Evolutionary conservation across 176 grass and related monocot species (phyloP).

Genomic region (Chrysopogon serrulatus): DNA sequence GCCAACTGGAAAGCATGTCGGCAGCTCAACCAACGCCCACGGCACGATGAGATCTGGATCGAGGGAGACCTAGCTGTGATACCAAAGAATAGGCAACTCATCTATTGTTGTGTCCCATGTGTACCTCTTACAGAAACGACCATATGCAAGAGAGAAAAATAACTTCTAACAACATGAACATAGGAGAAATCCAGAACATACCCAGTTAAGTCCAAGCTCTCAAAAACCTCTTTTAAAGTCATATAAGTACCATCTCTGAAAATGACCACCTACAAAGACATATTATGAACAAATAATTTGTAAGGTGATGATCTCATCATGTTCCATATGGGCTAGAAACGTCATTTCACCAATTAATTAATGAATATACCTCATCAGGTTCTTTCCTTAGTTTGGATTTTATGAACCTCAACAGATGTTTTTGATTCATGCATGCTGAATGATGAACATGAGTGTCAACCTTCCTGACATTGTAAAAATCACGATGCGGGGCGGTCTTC

Average conservation of each 20-base stretch:
- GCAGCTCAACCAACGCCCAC: neutral
- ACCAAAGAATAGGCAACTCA: neutral
- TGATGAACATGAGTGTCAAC: constrained; percentile 99
- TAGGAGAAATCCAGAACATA: constrained; percentile 31
- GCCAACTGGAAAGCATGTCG: neutral
- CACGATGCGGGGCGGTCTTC: constrained; percentile 95
- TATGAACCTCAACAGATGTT: constrained; percentile 92
- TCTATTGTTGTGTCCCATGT: neutral
- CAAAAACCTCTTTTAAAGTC: constrained; percentile 98
- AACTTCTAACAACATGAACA: neutral
- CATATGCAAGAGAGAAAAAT: neutral
- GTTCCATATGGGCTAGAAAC: neutral
- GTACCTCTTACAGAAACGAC: neutral
- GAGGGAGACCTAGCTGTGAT: neutral
- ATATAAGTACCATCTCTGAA: constrained; percentile 98
- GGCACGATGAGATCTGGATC: neutral
- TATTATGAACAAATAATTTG: constrained; percentile 19
- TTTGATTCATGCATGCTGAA: constrained; percentile 99
- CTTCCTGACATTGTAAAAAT: constrained; percentile 99
- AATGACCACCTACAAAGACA: constrained; percentile 81
- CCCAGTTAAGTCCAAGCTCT: constrained; percentile 99
- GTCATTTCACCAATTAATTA: neutral
- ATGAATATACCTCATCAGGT: constrained; percentile 81
- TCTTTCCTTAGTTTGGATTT: constrained; percentile 97
- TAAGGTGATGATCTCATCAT: constrained; percentile 7